Evolutionary conservation across 1,284 basidiomycete genomes (phyloP), one percentile per base, ranked within the genome.

Genomic region (Porphyrellus sp.): DNA sequence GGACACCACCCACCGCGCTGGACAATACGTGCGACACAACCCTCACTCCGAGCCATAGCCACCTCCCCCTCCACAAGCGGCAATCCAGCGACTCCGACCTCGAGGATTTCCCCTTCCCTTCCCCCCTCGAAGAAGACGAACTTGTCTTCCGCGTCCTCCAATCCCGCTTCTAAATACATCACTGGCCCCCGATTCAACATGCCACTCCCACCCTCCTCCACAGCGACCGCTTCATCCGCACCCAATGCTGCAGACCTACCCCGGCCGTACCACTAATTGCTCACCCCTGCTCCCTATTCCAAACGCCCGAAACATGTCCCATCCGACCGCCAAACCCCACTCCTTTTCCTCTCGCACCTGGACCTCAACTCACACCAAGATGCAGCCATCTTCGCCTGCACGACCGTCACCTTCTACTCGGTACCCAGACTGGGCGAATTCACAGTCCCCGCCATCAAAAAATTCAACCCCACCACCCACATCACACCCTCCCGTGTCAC

Each of bases 371-470:
- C 37, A 12, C 37, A 7, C 2, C 23, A 13, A 13, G 37, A 56
- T 12, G 30, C 46, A 0, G 49, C 54, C 0, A 46, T 58, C 4
- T 49, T 27, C 4, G 30, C 56, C 0, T 57, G 50, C 50, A 13
- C 52, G 0, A 2, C 39, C 0, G 9, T 13, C 7, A 49, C 50
- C 2, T 57, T 55, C 27, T 55, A 49, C 21, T 34, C 27, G 0
- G 13, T 57, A 0, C 37, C 47, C 0, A 3, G 15, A 0, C 39
- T 57, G 0, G 27, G 53, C 0, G 46, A 57, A n/a, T 57, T 57
- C 39, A 57, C 39, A 0, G 30, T 55, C 4, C 55, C 48, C 0
- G 7, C 41, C 0, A 4, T 51, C 4, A 21, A 25, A 5, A 46
- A 46, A 24, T 52, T 53, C 7, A 0, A 23, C 2, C 39, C 39